These are phyloP conservation scores for Vicia sativa DNA, from an alignment of 306 rosid genomes.

Conservation along the genomic window DNA sequence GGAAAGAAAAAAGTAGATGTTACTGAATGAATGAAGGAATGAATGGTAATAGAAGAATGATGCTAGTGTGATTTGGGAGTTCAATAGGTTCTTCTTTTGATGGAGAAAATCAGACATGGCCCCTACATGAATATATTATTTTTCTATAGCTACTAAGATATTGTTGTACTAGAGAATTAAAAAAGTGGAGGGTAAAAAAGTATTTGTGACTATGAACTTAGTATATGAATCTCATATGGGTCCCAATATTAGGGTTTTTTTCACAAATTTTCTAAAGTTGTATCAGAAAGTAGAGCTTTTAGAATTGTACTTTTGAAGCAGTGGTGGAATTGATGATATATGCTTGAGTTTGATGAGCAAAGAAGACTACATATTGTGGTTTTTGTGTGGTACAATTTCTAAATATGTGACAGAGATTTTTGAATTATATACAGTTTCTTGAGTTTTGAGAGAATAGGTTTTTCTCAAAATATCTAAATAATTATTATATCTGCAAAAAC, in stretches of 20 bases:
- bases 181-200: slow-evolving; percentile 49
- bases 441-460: slow-evolving; percentile 13
- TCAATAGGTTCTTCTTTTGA: slow-evolving; percentile 57
- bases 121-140: slow-evolving; percentile 31
- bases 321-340: slow-evolving; percentile 16
- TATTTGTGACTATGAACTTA: slow-evolving; percentile 26
- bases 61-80: slow-evolving; percentile 46
- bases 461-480: slow-evolving; percentile 12
- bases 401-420: slow-evolving; percentile 36
- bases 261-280: slow-evolving; percentile 42
- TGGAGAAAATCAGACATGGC: slow-evolving; percentile 43
- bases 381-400: slow-evolving; percentile 26
- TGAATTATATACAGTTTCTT: slow-evolving; percentile 10
- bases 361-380: slow-evolving; percentile 18
- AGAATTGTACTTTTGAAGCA: slow-evolving; percentile 36
- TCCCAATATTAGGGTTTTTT: slow-evolving; percentile 61
- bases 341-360: slow-evolving; percentile 23
- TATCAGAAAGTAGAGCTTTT: slow-evolving; percentile 41
- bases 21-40: slow-evolving; percentile 79
- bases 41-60: slow-evolving; percentile 57
- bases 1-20: slow-evolving; percentile 43
- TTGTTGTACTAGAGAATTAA: slow-evolving; percentile 44
- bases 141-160: slow-evolving; percentile 42
- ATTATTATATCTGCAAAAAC: slow-evolving; percentile 23
- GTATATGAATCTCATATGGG: slow-evolving; percentile 25